phyloP scores from a whole-genome alignment of 1,284 basidiomycete species.

The Microbotryomycetes sp. region DNA sequence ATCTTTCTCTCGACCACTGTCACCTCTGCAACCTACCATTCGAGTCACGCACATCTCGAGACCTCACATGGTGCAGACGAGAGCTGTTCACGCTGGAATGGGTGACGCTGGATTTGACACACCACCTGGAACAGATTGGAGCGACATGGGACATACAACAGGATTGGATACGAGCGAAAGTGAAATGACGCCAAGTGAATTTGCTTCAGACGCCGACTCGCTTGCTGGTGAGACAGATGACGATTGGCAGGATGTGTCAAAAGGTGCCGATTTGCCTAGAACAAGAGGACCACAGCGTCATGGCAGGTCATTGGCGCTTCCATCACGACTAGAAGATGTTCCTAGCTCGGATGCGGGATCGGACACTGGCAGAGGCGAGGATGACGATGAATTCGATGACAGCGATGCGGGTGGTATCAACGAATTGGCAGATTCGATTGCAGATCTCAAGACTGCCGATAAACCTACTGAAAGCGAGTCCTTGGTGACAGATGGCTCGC shows the following conservation, averaged over 20 bases:
- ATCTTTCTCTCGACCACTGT: slow-evolving; percentile 26
- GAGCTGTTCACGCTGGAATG: not conserved
- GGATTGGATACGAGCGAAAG: not conserved
- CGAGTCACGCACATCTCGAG: slow-evolving; percentile 25
- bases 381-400: slow-evolving; percentile 1
- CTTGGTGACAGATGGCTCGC: not conserved
- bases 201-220: slow-evolving; percentile 1
- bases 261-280: not conserved
- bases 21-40: slow-evolving; percentile 21
- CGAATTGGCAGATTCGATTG: slow-evolving; percentile 15
- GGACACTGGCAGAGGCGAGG: not conserved
- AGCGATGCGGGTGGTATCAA: slow-evolving; percentile 2
- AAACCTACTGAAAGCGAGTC: too few relatives aligned
- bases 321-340: not conserved
- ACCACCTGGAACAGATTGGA: slow-evolving; percentile 24
- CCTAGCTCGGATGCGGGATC: not conserved
- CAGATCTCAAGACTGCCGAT: not conserved
- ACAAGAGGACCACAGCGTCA: not conserved
- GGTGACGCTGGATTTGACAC: slow-evolving; percentile 9
- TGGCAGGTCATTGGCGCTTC: not conserved
- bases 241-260: not conserved
- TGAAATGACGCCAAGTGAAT: slow-evolving; percentile 1
- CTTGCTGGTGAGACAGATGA: not conserved
- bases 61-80: slow-evolving; percentile 13
- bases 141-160: slow-evolving; percentile 4